Base-by-base conservation (phyloP, 805 yeast genomes). In the Saturnispora mendoncae region DNA sequence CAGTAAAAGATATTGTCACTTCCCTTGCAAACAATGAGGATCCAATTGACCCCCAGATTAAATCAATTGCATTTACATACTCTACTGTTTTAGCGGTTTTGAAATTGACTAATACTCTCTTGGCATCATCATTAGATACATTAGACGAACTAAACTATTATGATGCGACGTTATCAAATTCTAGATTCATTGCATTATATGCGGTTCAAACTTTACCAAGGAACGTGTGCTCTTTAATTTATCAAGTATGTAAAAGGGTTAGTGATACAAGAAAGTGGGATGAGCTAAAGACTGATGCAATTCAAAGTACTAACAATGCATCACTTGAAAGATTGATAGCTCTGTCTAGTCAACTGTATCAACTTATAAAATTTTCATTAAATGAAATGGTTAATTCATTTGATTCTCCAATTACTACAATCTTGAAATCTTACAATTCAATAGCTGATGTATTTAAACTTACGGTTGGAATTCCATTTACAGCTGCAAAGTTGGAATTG, bases 131-230 rank as follows among this genome's bases (percentile, higher is more conserved):
- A 2, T 46, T 71, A 4, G 69, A 72, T 7, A 47, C 72, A 12
- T 45, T 58, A 18, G 66, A 65, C 31, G 72, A 69, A 46, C 48
- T 72, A n/a, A 56, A 57, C 25, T 76, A 74, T 51, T 75, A 70
- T 65, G 72, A 72, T 21, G 38, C 55, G 2, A 52, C 66, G 0
- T 49, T 62, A 10, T 64, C 69, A 4, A 53, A 53, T 2, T 47
- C 53, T 15, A 59, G 64, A 23, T 44, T 60, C 14, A 37, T 54
- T 2, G 15, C 41, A 6, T 25, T 69, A 1, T 71, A 71, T 44
- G 49, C 68, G 1, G 17, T 71, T 7, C 79, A 71, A 51, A 61
- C 59, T 0, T 46, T 61, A 6, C 71, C 70, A 6, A 15, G 32
- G 2, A 56, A 60, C n/a, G 7, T 51, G 0, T 37, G 29, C n/a